Percentiles rank a stretch among this genome's conserved stretches.
phyloP scores from a whole-genome alignment of 352 stramenopile species.

The Saprolegnia diclina region DNA sequence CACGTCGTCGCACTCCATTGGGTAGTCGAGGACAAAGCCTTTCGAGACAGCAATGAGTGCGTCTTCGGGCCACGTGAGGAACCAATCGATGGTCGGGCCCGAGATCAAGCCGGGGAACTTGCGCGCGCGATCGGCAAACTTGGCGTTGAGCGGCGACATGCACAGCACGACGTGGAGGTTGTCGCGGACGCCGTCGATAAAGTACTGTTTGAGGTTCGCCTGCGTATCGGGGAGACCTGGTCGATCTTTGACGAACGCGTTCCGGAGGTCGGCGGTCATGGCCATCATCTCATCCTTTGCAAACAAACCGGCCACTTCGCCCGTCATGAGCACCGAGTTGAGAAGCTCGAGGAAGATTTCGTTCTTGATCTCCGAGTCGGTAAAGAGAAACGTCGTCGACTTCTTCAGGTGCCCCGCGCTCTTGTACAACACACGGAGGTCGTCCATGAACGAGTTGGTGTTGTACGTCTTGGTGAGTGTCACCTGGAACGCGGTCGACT shows the following conservation, averaged over 20 bases:
- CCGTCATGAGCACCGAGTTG: conserved; percentile 98
- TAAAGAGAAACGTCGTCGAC: conserved; percentile 97
- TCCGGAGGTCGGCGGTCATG: conserved; percentile 95
- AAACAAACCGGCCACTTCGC: conserved; percentile 97
- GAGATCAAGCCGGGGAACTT: conserved; percentile 98
- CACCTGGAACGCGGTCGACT: conserved; percentile 96
- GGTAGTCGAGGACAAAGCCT: conserved; percentile 95
- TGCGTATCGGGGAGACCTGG: conserved; percentile 92
- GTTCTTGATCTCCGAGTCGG: conserved; percentile 98
- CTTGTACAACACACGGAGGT: conserved; percentile 96
- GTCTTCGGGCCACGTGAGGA: conserved; percentile 98
- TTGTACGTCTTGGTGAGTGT: conserved; percentile 99
- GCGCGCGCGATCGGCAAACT: conserved; percentile 93
- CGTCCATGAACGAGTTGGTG: conserved; percentile 95
- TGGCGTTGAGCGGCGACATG: conserved; percentile 98
- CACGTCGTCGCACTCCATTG: conserved; percentile 89
- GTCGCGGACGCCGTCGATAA: conserved; percentile 96
- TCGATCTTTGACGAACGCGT: conserved; percentile 92
- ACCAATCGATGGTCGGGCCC: conserved; percentile 98
- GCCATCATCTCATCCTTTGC: conserved; percentile 99
- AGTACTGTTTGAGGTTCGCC: conserved; percentile 97
- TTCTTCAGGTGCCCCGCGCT: conserved; percentile 94
- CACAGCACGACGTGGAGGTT: conserved; percentile 98
- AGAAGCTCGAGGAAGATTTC: conserved; percentile 99
- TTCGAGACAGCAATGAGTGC: conserved; percentile 95